phyloP scores from a whole-genome alignment of 352 stramenopile genomes.

The Globisporangium nagaii region DNA sequence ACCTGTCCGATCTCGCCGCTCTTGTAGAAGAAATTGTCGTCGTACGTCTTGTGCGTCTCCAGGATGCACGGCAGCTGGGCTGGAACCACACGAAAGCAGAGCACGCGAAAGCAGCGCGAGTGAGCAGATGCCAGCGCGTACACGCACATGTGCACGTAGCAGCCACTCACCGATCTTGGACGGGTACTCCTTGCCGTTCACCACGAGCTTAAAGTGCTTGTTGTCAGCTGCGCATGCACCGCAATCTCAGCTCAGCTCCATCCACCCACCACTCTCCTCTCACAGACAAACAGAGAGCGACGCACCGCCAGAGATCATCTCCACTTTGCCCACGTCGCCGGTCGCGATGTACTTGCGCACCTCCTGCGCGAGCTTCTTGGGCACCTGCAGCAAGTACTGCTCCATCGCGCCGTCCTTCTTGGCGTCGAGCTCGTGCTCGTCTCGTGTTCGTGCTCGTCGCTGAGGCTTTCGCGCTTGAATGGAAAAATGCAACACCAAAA shows the following conservation, averaged over 20 bases:
- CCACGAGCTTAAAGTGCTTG: constrained; percentile 74
- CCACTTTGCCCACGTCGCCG: constrained; percentile 53
- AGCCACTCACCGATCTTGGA: constrained; percentile 62
- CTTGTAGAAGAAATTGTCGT: constrained; percentile 88
- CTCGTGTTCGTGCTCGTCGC: no score
- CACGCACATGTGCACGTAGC: not conserved
- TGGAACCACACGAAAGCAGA: constrained; percentile 14
- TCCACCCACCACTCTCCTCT: not conserved
- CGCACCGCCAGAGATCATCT: constrained; percentile 71
- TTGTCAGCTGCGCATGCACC: constrained; percentile 58
- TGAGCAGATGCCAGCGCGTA: not conserved
- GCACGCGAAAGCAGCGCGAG: not conserved
- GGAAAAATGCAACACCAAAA: no score
- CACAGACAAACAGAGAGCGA: not conserved
- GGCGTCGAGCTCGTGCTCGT: no score
- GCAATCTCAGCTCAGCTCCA: not conserved
- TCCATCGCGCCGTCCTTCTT: constrained; percentile 46
- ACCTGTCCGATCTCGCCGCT: constrained; percentile 85
- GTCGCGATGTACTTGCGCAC: constrained; percentile 60
- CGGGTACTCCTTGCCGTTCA: constrained; percentile 73
- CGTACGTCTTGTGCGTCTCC: constrained; percentile 88
- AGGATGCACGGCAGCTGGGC: constrained; percentile 82
- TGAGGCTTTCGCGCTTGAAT: no score
- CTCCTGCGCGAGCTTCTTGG: constrained; percentile 74
- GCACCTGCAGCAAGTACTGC: constrained; percentile 83